phyloP scores from a whole-genome alignment of 768 basidiomycete genomes.

The Rhizopogon roseolus region DNA sequence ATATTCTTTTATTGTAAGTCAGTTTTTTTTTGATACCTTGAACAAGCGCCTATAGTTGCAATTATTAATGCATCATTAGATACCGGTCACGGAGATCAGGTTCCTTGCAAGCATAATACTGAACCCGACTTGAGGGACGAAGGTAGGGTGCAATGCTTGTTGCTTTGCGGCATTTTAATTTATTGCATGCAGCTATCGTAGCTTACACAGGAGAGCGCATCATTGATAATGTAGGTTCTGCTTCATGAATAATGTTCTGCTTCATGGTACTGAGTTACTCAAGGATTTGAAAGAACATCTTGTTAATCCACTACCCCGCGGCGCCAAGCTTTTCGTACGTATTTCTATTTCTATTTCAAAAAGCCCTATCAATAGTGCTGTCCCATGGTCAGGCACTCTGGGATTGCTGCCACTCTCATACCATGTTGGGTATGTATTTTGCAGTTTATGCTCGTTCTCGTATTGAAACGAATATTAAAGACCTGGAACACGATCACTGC shows the following conservation, averaged over 20 bases:
- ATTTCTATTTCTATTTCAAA: neutral
- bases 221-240: constrained; percentile 18
- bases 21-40: neutral
- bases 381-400: constrained; percentile 18
- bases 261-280: neutral
- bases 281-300: constrained; percentile 20
- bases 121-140: constrained; percentile 52
- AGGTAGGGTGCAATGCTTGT: constrained; percentile 25
- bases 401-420: constrained; percentile 26
- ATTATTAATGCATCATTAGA: constrained; percentile 23
- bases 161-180: neutral
- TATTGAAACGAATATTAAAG: constrained; percentile 5
- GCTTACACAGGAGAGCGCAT: constrained; percentile 11
- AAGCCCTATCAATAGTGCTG: neutral
- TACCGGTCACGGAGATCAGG: constrained; percentile 48
- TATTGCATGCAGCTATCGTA: constrained; percentile 7
- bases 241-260: constrained; percentile 17
- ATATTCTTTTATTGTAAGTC: constrained; percentile 8
- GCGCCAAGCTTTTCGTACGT: constrained; percentile 23
- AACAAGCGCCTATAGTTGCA: too few species aligned
- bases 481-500: constrained; percentile 20
- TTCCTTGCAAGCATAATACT: constrained; percentile 33
- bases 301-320: constrained; percentile 19
- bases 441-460: too few species aligned
- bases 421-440: constrained; percentile 17